These are phyloP conservation scores for Podaxis rugospora DNA, from an alignment of 768 basidiomycete species.

Conservation along the genomic window DNA sequence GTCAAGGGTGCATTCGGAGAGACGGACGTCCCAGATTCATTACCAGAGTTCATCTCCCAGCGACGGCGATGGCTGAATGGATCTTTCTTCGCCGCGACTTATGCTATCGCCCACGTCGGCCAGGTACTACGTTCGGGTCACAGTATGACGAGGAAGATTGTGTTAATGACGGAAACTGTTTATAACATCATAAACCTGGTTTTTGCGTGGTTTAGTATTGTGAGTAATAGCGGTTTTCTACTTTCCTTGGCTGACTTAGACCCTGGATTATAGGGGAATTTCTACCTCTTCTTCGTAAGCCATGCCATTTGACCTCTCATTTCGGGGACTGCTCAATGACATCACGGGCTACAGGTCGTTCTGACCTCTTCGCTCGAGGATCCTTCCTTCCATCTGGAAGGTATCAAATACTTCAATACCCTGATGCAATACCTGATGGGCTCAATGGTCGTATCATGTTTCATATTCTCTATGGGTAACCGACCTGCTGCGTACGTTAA, in stretches of 20 bases:
- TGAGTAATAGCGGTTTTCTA: conserved; percentile 31
- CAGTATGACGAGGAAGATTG: conserved; percentile 65
- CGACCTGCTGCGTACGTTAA: conserved; percentile 71
- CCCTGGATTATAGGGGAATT: conserved; percentile 65
- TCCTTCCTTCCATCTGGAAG: conserved; percentile 54
- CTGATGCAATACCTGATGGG: conserved; percentile 75
- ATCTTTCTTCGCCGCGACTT: conserved; percentile 92
- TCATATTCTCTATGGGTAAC: conserved; percentile 96
- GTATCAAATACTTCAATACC: conserved; percentile 72
- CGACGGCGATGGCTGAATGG: conserved; percentile 89
- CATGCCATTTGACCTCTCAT: not conserved
- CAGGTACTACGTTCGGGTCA: conserved; percentile 83
- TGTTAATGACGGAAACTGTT: conserved; percentile 74
- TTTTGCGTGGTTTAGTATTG: conserved; percentile 92
- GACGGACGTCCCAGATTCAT: conserved; percentile 89
- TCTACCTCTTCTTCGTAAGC: conserved; percentile 89
- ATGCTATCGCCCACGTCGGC: conserved; percentile 84
- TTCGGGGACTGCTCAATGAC: not conserved
- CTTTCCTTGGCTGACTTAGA: not conserved
- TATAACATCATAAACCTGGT: conserved; percentile 86
- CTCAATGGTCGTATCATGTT: conserved; percentile 81
- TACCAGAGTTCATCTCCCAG: conserved; percentile 93
- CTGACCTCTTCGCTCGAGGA: conserved; percentile 87
- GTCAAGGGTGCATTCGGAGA: conserved; percentile 91
- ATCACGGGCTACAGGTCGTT: conserved; percentile 51